Evolutionary conservation across 1,139 yeast genomes (phyloP).

Genomic region (Diutina mesorugosa): DNA sequence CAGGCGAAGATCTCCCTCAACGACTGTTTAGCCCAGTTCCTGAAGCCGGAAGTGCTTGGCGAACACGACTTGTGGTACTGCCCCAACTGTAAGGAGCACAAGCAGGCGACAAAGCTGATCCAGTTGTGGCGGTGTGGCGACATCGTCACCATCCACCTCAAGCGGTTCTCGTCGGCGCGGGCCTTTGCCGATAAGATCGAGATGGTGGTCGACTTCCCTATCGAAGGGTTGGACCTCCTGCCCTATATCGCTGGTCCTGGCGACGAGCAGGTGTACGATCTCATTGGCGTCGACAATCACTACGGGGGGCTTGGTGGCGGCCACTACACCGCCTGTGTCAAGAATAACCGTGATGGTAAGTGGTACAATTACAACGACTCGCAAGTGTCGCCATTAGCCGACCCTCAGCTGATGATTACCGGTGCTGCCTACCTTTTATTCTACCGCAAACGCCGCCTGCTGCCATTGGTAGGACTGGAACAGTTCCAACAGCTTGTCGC

Average conservation of each 20-base stretch:
- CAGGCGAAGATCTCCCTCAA: constrained; percentile 47
- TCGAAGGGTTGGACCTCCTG: constrained; percentile 65
- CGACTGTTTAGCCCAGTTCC: constrained; percentile 66
- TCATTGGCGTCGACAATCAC: constrained; percentile 90
- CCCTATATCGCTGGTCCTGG: constrained; percentile 15
- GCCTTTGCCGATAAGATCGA: constrained; percentile 85
- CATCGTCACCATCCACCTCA: constrained; percentile 76
- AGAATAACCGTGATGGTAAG: constrained; percentile 58
- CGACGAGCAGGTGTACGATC: constrained; percentile 49
- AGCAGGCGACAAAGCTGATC: constrained; percentile 83
- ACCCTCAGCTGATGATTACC: constrained; percentile 7
- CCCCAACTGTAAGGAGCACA: constrained; percentile 76
- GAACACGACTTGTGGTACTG: constrained; percentile 93
- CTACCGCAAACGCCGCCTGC: constrained; percentile 19
- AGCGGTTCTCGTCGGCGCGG: constrained; percentile 77
- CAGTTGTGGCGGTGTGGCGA: constrained; percentile 92
- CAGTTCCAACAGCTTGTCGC: neutral
- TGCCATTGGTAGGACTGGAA: neutral
- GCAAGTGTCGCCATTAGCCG: constrained; percentile 44
- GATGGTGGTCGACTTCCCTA: constrained; percentile 77
- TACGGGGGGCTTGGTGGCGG: constrained; percentile 97
- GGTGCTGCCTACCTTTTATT: constrained; percentile 76
- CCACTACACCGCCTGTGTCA: constrained; percentile 85
- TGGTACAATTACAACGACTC: constrained; percentile 95
- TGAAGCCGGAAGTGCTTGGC: constrained; percentile 76